phyloP scores from a whole-genome alignment of 2,329 filamentous ascomycete species.

The Neobulgaria alba region DNA sequence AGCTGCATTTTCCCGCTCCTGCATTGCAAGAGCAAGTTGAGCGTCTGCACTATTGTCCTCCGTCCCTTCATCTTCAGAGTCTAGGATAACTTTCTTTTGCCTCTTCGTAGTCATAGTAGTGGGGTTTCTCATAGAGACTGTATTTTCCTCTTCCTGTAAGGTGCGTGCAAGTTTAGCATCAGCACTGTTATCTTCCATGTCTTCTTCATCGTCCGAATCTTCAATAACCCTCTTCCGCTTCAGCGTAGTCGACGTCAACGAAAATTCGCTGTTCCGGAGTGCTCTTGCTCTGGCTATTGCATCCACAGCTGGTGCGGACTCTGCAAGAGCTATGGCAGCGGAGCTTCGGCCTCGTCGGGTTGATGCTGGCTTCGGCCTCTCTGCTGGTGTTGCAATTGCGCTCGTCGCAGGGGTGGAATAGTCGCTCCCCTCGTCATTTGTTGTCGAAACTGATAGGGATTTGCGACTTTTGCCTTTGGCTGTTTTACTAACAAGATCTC shows the following conservation, averaged over 20 bases:
- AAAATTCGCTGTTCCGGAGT: conserved; percentile 41
- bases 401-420: conserved; percentile 57
- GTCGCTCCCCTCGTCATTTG: conserved; percentile 35
- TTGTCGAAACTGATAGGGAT: conserved; percentile 33
- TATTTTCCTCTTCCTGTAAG: conserved; percentile 48
- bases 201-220: conserved; percentile 33
- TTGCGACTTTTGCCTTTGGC: conserved; percentile 24
- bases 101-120: too few relatives aligned
- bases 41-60: conserved; percentile 40
- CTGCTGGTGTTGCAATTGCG: conserved; percentile 41
- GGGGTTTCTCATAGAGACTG: conserved; percentile 15
- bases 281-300: conserved; percentile 38
- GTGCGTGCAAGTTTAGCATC: conserved; percentile 47
- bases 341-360: conserved; percentile 21
- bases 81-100: conserved; percentile 35
- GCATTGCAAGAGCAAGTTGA: conserved; percentile 46
- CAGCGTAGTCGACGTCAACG: conserved; percentile 32
- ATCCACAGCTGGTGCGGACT: conserved; percentile 25
- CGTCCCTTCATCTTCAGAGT: conserved; percentile 34
- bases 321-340: conserved; percentile 5
- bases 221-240: conserved; percentile 37
- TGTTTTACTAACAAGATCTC: conserved; percentile 12
- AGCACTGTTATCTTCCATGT: conserved; percentile 33
- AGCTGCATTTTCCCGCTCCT: conserved; percentile 24
- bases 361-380: conserved; percentile 26